phyloP scores from a whole-genome alignment of 1,139 yeast genomes.

The Meyerozyma athensensis region DNA sequence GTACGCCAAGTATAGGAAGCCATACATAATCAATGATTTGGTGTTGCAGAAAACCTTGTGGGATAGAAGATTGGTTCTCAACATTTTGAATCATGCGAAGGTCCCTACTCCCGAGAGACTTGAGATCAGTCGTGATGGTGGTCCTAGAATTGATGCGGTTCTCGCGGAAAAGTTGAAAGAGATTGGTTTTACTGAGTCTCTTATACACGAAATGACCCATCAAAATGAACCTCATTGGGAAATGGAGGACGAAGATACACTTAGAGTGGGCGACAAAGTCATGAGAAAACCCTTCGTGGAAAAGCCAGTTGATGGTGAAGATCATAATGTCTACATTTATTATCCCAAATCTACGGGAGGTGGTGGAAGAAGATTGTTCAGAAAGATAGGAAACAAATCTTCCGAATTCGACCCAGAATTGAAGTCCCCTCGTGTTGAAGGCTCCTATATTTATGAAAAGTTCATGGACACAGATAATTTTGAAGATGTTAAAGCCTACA shows the following conservation, averaged over 20 bases:
- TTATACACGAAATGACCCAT: slow-evolving; percentile 57
- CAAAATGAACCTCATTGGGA: slow-evolving; percentile 77
- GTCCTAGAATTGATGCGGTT: slow-evolving; percentile 72
- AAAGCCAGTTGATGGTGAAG: slow-evolving; percentile 98
- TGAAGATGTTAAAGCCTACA: slow-evolving; percentile 97
- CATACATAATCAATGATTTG: slow-evolving; percentile 84
- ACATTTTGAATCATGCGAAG: slow-evolving; percentile 71
- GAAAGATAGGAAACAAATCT: slow-evolving; percentile 95
- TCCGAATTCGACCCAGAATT: slow-evolving; percentile 91
- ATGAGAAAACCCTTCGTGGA: slow-evolving; percentile 92
- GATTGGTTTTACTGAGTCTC: slow-evolving; percentile 35
- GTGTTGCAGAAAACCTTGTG: slow-evolving; percentile 88
- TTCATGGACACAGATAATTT: slow-evolving; percentile 98
- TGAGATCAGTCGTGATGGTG: slow-evolving; percentile 94
- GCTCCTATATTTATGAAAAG: slow-evolving; percentile 87
- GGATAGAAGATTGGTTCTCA: slow-evolving; percentile 90
- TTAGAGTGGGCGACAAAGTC: slow-evolving; percentile 66
- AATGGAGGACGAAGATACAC: slow-evolving; percentile 86
- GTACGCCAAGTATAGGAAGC: slow-evolving; percentile 85
- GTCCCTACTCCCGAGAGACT: slow-evolving; percentile 88
- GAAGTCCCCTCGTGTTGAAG: slow-evolving; percentile 73
- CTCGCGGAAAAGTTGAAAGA: slow-evolving; percentile 44
- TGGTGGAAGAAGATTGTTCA: slow-evolving; percentile 89
- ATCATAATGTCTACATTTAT: slow-evolving; percentile 92
- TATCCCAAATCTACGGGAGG: slow-evolving; percentile 89